Conservation (phyloP, 495 filamentous ascomycete species). For the Daldinia decipiens region DNA sequence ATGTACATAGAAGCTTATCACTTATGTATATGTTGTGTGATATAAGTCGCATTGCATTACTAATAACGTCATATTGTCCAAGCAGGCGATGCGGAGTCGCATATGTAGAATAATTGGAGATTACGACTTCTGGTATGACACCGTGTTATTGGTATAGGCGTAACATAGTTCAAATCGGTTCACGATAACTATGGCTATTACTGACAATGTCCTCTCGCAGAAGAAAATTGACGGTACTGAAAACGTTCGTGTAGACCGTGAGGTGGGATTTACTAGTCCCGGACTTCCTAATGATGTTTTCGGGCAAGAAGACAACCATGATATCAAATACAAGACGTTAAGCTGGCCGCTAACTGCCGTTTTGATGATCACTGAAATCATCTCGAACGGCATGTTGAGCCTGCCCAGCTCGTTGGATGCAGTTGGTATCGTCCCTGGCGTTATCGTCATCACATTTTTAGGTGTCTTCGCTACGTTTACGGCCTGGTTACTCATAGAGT, state of each 20-base stretch:
- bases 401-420: constrained; percentile 64
- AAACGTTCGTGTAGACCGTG: constrained; percentile 10
- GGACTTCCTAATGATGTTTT: constrained; percentile 41
- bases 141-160: neutral
- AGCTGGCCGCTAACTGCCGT: constrained; percentile 64
- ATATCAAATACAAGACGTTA: constrained; percentile 69
- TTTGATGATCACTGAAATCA: constrained; percentile 71
- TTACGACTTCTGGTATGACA: neutral
- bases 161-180: neutral
- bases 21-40: neutral
- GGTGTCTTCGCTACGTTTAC: constrained; percentile 73
- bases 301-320: constrained; percentile 45
- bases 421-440: constrained; percentile 66
- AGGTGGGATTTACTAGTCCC: constrained; percentile 13
- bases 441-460: constrained; percentile 54
- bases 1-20: constrained; percentile 4
- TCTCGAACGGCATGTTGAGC: constrained; percentile 69
- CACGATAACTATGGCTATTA: neutral
- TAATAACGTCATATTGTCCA: neutral
- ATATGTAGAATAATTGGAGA: neutral
- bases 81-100: neutral
- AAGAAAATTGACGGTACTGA: constrained; percentile 16
- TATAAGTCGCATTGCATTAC: neutral
- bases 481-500: constrained; percentile 72
- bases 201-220: constrained; percentile 15